These are phyloP conservation scores for Heterobasidion occidentale DNA, from an alignment of 1,284 basidiomycete genomes.

Conservation along the genomic window DNA sequence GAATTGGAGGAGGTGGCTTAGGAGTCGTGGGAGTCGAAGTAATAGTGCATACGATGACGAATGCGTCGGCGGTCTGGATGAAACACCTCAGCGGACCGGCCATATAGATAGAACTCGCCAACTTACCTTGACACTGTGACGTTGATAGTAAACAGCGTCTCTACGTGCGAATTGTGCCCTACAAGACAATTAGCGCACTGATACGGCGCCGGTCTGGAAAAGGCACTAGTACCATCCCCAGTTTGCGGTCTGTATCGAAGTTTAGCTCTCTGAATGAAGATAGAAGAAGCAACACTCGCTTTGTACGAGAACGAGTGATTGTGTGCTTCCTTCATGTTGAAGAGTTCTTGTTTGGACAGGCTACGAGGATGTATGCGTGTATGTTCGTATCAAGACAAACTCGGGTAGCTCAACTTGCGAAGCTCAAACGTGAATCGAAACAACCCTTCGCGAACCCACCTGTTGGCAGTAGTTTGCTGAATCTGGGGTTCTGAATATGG, in stretches of 20 bases:
- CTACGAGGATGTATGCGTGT: conserved; percentile 21
- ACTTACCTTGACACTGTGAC: conserved; percentile 39
- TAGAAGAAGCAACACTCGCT: conserved; percentile 26
- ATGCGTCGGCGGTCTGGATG: conserved; percentile 42
- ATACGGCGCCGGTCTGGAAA: conserved; percentile 2
- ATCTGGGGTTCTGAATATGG: not conserved
- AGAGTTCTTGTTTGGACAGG: conserved; percentile 40
- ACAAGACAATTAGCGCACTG: conserved; percentile 6
- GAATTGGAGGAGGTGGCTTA: conserved; percentile 31
- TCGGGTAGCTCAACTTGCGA: conserved; percentile 39
- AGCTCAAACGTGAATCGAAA: conserved; percentile 85
- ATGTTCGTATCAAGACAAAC: not conserved
- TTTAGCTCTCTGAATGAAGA: conserved; percentile 9
- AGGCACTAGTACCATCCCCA: conserved; percentile 63
- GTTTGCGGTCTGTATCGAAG: conserved; percentile 56
- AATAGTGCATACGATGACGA: conserved; percentile 76
- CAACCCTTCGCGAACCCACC: conserved; percentile 78
- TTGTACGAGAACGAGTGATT: conserved; percentile 82
- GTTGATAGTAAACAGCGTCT: conserved; percentile 63
- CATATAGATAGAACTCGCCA: not conserved
- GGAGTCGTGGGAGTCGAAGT: conserved; percentile 59
- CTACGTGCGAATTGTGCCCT: conserved; percentile 79
- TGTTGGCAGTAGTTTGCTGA: conserved; percentile 15
- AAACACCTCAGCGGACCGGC: not conserved
- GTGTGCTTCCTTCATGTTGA: conserved; percentile 70